Evolutionary conservation across 1,284 basidiomycete species (phyloP).

Genomic region (Malassezia nana): DNA sequence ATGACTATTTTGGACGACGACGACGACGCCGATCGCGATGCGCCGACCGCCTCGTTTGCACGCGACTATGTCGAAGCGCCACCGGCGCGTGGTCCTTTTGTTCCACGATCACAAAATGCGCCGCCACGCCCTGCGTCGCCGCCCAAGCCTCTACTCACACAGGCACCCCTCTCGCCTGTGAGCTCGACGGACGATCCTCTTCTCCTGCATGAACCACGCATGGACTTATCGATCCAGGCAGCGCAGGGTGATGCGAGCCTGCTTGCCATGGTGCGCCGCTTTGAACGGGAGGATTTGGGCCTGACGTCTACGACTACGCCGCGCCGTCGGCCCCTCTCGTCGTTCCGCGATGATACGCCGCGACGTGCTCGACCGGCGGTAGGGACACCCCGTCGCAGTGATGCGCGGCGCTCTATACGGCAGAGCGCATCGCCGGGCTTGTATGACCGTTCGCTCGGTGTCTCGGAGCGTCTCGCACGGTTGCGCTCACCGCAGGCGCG

Average conservation of each 20-base stretch:
- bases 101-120: not conserved
- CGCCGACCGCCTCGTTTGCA: constrained; percentile 3
- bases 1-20: constrained; percentile 17
- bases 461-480: constrained; percentile 5
- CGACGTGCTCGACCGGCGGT: not conserved
- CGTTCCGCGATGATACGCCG: not conserved
- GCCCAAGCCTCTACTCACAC: not conserved
- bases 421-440: constrained; percentile 4
- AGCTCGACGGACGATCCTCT: constrained; percentile 19
- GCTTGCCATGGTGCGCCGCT: constrained; percentile 14
- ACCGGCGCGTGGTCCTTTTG: not conserved
- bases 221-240: constrained; percentile 12
- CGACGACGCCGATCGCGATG: not conserved
- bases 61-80: constrained; percentile 2
- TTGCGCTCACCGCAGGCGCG: constrained; percentile 9
- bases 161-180: constrained; percentile 11
- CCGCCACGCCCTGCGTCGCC: not conserved
- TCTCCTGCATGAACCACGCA: constrained; percentile 6
- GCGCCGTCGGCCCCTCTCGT: constrained; percentile 1
- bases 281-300: constrained; percentile 12
- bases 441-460: constrained; percentile 13
- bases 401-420: not conserved
- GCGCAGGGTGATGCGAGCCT: constrained; percentile 14
- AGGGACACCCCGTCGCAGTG: not conserved
- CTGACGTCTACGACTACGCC: not conserved